Base-by-base conservation (phyloP, 331 rosid species). In the Stylosanthes scabra region DNA sequence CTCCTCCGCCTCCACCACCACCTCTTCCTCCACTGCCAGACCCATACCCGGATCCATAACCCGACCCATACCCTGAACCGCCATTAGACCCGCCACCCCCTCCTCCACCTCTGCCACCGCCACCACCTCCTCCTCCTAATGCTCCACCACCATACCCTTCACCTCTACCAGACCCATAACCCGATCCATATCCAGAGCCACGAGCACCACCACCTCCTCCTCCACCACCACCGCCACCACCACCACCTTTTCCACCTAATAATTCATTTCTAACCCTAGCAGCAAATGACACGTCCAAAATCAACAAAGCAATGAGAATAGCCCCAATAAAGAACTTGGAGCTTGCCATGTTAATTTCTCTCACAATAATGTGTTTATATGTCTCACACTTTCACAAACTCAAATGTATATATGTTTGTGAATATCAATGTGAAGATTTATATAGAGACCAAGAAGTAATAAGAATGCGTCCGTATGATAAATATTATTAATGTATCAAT, bases 91-190 rank as follows among this genome's bases (percentile, higher is more conserved):
- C 83, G 14, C 84, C 74, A 1, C 89, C 85, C 0, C 89, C 84
- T 0, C 88, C 88, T 0, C 88, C 85, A 0, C 87, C 90, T 0
- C 82, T 80, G n/a, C n/a, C n/a, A 1, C 78, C 87, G 0, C 87
- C 93, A 0, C 84, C 83, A 0, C 74, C 83, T 8, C 86, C 89
- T 3, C 72, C 80, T 16, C 80, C 76, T 61, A 34, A 13, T 4
- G 44, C 11, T 58, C 75, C 83, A 3, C 72, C 82, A 46, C 93
- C 96, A 51, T 76, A 75, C 14, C 97, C 97, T 4, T 79, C 81
- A 10, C 97, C 97, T 27, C 82, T 67, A 5, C 97, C 95, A 2
- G 90, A 86, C 12, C 93, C 93, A 5, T 72, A 84, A 58, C 93
- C 91, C 0, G 86, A 84, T 0, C 90, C 90, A 63, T 81, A 81